These are phyloP conservation scores for Litsea cubeba DNA, from an alignment of 164 flowering plant genomes.

Conservation along the genomic window DNA sequence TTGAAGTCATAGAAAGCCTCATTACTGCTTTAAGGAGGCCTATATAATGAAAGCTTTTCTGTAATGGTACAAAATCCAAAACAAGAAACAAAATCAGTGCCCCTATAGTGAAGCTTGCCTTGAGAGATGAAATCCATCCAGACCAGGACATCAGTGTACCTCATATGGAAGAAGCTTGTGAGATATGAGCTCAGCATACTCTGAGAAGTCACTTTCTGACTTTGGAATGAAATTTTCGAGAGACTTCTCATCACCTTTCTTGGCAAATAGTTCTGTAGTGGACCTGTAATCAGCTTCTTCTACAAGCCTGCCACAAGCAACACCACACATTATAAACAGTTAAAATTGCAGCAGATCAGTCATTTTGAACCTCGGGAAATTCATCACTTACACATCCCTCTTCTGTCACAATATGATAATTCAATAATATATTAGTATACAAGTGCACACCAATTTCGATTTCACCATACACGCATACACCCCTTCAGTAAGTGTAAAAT, in stretches of 20 bases:
- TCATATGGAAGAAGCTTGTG: constrained; percentile 74
- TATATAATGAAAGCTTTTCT: constrained; percentile 94
- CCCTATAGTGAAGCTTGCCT: neutral
- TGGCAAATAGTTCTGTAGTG: constrained; percentile 74
- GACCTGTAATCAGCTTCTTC: constrained; percentile 90
- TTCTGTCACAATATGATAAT: too few species aligned
- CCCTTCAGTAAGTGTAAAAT: too few species aligned
- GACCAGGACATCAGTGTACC: constrained; percentile 33
- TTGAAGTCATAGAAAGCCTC: constrained; percentile 66
- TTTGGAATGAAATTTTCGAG: constrained; percentile 89
- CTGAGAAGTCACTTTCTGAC: constrained; percentile 76
- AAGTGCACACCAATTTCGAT: too few species aligned
- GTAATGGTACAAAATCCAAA: constrained; percentile 13
- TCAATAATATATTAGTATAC: too few species aligned
- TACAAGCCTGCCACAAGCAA: constrained; percentile 52
- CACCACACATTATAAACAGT: too few species aligned
- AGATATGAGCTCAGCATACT: constrained; percentile 87
- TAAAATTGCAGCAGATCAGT: too few species aligned
- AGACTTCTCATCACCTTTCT: constrained; percentile 60
- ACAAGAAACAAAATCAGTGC: neutral
- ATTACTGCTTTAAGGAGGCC: constrained; percentile 79
- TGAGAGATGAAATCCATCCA: neutral
- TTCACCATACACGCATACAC: too few species aligned
- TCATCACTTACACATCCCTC: too few species aligned
- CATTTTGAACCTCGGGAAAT: too few species aligned